Evolutionary conservation across 345 rosid species (phyloP), one percentile per base, ranked within the genome.

Genomic region (Melaleuca quinquenervia): DNA sequence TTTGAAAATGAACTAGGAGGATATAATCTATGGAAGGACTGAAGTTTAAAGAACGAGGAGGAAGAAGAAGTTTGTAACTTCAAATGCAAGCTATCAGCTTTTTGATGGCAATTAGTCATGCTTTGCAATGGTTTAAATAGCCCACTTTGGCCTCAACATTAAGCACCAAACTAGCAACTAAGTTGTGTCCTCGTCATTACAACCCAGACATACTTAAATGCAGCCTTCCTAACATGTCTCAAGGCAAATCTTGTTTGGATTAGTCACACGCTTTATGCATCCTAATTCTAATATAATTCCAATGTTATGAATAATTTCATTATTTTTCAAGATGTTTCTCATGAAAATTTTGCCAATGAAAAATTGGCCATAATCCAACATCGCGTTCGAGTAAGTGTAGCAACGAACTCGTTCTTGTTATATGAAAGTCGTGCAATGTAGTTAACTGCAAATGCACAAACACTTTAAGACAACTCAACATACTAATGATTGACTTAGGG

Each of bases 61-160:
- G 83, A 82, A 29, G 80, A n/a, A 75, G 70, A 50, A 60, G 86
- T 44, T 44, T 76, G 76, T 18, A 16, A 64, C 86, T 85, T 85
- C 80, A 82, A 76, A 74, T 76, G 86, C 83, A 85, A 85, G 86
- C 83, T 76, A 85, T 85, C 52, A 29, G 54, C 52, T 85, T 85
- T 64, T 44, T 64, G 21, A 18, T 32, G 78, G 78, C 78, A 64
- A 64, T 64, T 64, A 45, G 78, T 70, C 48, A 70, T 70, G 78
- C 48, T 70, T 70, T 70, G 78, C 78, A 5, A 32, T 32, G 78
- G 44, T 70, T 70, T 70, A 70, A 32, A 70, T 70, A 70, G 78
- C 24, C 78, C 78, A 21, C 22, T 70, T 70, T 70, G 24, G 78
- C 78, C 78, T 18, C 78, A 70, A 32, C 78, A 32, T 32, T 32